Conservation (phyloP, 176 grass and related monocot species). For the Cenchrus americanus region DNA sequence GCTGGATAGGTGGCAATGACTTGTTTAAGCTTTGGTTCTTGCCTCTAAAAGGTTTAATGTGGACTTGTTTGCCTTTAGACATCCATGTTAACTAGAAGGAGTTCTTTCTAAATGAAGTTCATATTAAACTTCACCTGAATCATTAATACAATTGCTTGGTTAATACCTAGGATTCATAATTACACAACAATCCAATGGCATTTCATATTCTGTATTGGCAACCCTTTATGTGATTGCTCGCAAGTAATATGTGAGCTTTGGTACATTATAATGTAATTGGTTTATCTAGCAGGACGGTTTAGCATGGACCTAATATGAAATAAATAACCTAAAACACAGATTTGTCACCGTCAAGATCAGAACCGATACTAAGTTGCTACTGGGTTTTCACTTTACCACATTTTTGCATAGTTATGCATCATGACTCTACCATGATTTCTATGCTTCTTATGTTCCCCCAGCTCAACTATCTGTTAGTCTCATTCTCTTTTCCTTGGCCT, state of each 20-base stretch:
- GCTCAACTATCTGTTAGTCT: neutral
- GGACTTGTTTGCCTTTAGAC: conserved; percentile 3
- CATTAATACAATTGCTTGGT: neutral
- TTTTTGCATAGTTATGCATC: conserved; percentile 5
- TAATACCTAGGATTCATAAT: neutral
- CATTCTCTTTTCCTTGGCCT: conserved; percentile 30
- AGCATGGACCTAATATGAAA: neutral
- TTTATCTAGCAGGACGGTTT: neutral
- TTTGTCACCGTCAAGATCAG: neutral
- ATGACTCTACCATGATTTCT: neutral
- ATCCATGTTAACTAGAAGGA: too few species aligned
- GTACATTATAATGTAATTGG: neutral
- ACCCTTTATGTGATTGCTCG: neutral
- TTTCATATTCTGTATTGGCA: neutral
- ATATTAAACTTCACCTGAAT: too few species aligned
- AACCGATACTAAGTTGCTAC: neutral
- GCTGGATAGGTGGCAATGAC: neutral
- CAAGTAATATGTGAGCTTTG: neutral
- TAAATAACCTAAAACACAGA: neutral
- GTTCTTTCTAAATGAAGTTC: too few species aligned
- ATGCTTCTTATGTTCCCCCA: neutral
- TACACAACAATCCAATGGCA: neutral
- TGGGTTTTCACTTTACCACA: neutral
- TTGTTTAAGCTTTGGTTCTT: conserved; percentile 1
- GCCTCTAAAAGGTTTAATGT: neutral